Percentiles rank a stretch among this genome's conserved stretches.
These are phyloP conservation scores for Boletus vermiculosoides DNA, from an alignment of 768 basidiomycete genomes.

Conservation along the genomic window DNA sequence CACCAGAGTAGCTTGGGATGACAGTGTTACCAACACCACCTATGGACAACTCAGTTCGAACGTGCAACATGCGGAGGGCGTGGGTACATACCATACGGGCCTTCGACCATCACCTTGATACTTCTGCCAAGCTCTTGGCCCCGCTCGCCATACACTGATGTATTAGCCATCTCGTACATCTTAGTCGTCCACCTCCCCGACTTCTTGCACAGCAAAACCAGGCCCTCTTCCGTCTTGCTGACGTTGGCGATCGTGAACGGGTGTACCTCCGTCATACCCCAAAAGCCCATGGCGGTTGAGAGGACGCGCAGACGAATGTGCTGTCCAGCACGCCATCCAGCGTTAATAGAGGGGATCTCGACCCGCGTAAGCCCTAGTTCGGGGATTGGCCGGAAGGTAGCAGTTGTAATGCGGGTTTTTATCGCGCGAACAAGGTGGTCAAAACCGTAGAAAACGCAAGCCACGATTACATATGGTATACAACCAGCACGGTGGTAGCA, in stretches of 20 bases:
- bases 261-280: constrained; percentile 62
- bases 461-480: constrained; percentile 53
- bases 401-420: constrained; percentile 65
- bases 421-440: constrained; percentile 60
- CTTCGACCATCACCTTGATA: constrained; percentile 48
- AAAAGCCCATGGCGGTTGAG: constrained; percentile 53
- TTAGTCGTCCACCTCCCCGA: constrained; percentile 62
- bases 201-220: constrained; percentile 67
- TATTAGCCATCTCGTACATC: constrained; percentile 52
- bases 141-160: constrained; percentile 32
- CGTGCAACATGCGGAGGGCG: too few species aligned
- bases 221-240: constrained; percentile 51
- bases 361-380: constrained; percentile 65
- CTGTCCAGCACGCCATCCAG: constrained; percentile 84
- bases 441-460: constrained; percentile 49
- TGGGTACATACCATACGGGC: constrained; percentile 47
- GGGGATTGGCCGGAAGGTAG: constrained; percentile 59
- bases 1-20: constrained; percentile 62
- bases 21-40: constrained; percentile 63
- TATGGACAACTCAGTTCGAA: constrained; percentile 19
- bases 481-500: constrained; percentile 54
- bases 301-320: constrained; percentile 72
- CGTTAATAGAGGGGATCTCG: constrained; percentile 57
- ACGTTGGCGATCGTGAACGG: constrained; percentile 82
- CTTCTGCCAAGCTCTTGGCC: constrained; percentile 25